Conservation (phyloP, 164 flowering plant genomes). For the Warburgia ugandensis region DNA sequence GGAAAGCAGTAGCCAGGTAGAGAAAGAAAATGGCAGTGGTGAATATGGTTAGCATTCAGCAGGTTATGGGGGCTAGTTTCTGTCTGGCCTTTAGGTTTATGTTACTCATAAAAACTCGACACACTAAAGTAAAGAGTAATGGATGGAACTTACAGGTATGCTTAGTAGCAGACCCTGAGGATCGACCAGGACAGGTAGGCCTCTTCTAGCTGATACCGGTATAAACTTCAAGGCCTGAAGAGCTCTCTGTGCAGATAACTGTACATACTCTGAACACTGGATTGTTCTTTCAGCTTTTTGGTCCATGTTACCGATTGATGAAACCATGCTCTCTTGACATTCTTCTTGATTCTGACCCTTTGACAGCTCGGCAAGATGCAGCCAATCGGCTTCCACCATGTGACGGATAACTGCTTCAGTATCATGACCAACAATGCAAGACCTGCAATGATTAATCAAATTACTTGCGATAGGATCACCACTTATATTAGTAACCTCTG, state of each 20-base stretch:
- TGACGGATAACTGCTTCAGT: slow-evolving; percentile 39
- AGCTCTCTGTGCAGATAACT: slow-evolving; percentile 59
- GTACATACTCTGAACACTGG: slow-evolving; percentile 29
- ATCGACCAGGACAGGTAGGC: slow-evolving; percentile 72
- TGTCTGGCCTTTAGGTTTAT: too few species aligned
- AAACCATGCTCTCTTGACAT: slow-evolving; percentile 10
- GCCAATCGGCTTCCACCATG: slow-evolving; percentile 89
- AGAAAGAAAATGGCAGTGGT: too few species aligned
- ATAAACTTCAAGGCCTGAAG: slow-evolving; percentile 49
- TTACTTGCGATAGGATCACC: slow-evolving; percentile 9
- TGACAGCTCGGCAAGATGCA: slow-evolving; percentile 54
- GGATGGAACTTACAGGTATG: slow-evolving; percentile 55
- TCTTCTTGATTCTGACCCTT: slow-evolving; percentile 20
- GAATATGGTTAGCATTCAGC: too few species aligned
- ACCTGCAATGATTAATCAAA: slow-evolving; percentile 19
- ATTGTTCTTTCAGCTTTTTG: slow-evolving; percentile 12
- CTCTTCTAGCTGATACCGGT: slow-evolving; percentile 80
- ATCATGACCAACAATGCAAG: slow-evolving; percentile 33
- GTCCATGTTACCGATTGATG: slow-evolving; percentile 1
- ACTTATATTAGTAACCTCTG: slow-evolving; percentile 8
- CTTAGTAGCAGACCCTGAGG: slow-evolving; percentile 50
- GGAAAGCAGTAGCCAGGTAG: too few species aligned
- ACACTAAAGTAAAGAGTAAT: background rate
- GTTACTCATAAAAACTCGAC: background rate
- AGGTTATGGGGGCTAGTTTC: too few species aligned